Base-by-base conservation (phyloP, 805 yeast genomes). In the Lachancea nothofagi region DNA sequence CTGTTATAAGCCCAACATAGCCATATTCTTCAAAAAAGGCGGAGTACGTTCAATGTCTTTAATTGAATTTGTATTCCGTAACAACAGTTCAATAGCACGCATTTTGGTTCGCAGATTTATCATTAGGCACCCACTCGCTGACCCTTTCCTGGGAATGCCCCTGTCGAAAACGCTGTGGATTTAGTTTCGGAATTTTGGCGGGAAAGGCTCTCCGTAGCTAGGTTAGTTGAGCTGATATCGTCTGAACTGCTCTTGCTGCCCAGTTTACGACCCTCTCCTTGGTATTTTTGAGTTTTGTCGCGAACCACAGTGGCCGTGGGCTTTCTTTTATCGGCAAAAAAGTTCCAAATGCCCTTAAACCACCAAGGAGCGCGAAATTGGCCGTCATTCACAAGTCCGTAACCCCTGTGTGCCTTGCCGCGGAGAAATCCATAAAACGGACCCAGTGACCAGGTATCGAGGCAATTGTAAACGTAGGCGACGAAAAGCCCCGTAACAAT, bases 401-500 rank as follows among this genome's bases (percentile, higher is more conserved):
- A 43, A 18, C 41, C 39, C 15, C 6, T 10, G 10, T n/a, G n/a
- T n/a, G 29, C 23, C 32, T 36, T 32, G 21, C 41, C 24, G 23
- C 35, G 47, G 14, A 62, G 49, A 33, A 64, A 53, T 3, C 70
- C 69, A 50, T 60, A 54, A 29, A 72, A 46, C 4, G 77, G 76
- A 0, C 77, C 77, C 32, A 60, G 54, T 2, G 84, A 73, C 29
- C 67, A 61, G 0, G 84, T 77, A 50, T 78, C 83, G 31, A 78
- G 54, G 53, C 86, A 80, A 45, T 72, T 74, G 60, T 77, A 79
- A 4, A 77, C 43, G 52, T 80, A 80, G 0, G 77, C 83, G 3
- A 76, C 75, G 14, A 62, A 48, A 43, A 75, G 67, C 2, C 86
- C 86, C 29, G 73, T 54, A 4, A 71, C 44, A 0, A 74, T 63